Percentiles rank a stretch among this genome's conserved stretches.
Evolutionary conservation across 1,284 basidiomycete genomes (phyloP).

Genomic region (Tilletia horrida): DNA sequence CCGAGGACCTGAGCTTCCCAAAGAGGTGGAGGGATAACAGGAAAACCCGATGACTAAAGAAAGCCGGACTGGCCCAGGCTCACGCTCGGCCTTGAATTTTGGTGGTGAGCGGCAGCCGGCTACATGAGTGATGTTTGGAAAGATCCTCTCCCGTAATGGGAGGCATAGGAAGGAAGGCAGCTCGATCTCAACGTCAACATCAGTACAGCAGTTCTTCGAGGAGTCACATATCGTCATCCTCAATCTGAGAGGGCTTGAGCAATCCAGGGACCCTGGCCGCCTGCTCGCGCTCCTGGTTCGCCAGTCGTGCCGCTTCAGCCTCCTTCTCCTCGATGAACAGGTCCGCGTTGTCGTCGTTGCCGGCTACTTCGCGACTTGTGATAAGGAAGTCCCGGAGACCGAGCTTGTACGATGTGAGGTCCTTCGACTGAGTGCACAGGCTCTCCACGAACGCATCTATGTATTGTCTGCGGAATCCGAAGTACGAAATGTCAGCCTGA

Average conservation of each 20-base stretch:
- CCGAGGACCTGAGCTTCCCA: neutral
- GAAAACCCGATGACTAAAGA: too few species aligned
- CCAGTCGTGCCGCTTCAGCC: conserved; percentile 68
- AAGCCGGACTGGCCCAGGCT: too few species aligned
- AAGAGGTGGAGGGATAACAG: neutral
- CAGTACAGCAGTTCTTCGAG: conserved; percentile 41
- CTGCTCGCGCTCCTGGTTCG: conserved; percentile 76
- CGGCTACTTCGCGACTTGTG: conserved; percentile 61
- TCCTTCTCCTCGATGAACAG: conserved; percentile 94
- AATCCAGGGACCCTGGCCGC: conserved; percentile 96
- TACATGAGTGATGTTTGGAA: too few species aligned
- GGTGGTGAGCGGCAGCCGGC: too few species aligned
- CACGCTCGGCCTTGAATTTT: too few species aligned
- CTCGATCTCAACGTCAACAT: neutral
- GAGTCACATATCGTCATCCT: conserved; percentile 68
- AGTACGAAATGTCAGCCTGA: neutral
- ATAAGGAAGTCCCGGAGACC: conserved; percentile 72
- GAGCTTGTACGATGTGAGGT: conserved; percentile 73
- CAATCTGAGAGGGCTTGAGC: conserved; percentile 90
- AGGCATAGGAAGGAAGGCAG: too few species aligned
- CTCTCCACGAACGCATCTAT: conserved; percentile 62
- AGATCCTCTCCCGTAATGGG: too few species aligned
- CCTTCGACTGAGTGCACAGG: conserved; percentile 79
- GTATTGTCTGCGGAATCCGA: conserved; percentile 50
- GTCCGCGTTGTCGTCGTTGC: conserved; percentile 69